phyloP scores from a whole-genome alignment of 495 filamentous ascomycete species.

The Penicillium cataractarum region DNA sequence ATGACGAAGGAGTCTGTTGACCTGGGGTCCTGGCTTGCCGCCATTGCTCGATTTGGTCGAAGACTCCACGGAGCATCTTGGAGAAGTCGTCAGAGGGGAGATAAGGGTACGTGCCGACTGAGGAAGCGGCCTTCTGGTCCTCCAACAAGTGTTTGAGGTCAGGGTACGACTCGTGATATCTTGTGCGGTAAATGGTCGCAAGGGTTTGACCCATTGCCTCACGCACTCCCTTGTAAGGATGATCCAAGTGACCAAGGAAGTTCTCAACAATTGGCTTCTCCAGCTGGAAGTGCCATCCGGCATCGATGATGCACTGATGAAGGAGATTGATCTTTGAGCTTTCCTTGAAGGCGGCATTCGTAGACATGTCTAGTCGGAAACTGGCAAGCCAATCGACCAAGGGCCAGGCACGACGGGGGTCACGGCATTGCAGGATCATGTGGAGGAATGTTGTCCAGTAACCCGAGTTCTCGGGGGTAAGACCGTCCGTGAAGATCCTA shows the following conservation, averaged over 20 bases:
- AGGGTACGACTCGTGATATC: conserved; percentile 90
- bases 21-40: conserved; percentile 81
- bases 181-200: conserved; percentile 81
- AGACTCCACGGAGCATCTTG: conserved; percentile 72
- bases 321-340: conserved; percentile 93
- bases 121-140: conserved; percentile 74
- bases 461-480: conserved; percentile 89
- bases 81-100: conserved; percentile 73
- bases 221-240: conserved; percentile 95
- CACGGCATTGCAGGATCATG: conserved; percentile 78
- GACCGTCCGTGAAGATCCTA: conserved; percentile 80
- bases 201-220: conserved; percentile 93
- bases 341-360: conserved; percentile 98
- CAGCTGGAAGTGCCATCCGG: conserved; percentile 94
- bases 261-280: conserved; percentile 90
- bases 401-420: conserved; percentile 85
- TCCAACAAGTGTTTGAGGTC: conserved; percentile 75
- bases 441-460: conserved; percentile 97
- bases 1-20: conserved; percentile 89
- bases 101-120: conserved; percentile 86
- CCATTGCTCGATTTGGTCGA: conserved; percentile 84
- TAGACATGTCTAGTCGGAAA: conserved; percentile 90
- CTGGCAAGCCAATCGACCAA: conserved; percentile 80
- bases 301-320: conserved; percentile 82
- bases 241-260: conserved; percentile 89